These are phyloP conservation scores for Brasenia schreberi DNA, from an alignment of 164 flowering plant genomes.

Conservation along the genomic window DNA sequence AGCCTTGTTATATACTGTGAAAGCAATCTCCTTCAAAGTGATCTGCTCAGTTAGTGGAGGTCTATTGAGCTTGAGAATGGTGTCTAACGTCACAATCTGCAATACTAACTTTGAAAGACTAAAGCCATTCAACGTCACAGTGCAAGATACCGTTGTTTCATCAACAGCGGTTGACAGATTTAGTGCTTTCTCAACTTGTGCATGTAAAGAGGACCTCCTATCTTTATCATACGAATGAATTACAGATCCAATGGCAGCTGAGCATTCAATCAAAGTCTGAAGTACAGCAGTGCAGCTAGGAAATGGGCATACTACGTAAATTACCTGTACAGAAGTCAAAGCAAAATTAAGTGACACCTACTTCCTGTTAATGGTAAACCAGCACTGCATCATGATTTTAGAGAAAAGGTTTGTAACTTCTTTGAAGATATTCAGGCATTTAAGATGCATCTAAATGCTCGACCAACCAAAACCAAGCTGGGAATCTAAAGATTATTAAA, in stretches of 20 bases:
- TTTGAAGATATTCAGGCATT: background rate
- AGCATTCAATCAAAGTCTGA: slow-evolving; percentile 70
- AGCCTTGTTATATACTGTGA: slow-evolving; percentile 93
- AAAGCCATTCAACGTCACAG: slow-evolving; percentile 67
- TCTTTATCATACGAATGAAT: slow-evolving; percentile 55
- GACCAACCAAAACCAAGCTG: background rate
- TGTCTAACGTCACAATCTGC: slow-evolving; percentile 85
- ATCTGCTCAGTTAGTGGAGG: slow-evolving; percentile 67
- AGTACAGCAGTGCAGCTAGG: slow-evolving; percentile 78
- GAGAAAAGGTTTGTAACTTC: too few species aligned
- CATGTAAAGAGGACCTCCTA: slow-evolving; percentile 47
- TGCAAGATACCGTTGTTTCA: slow-evolving; percentile 65
- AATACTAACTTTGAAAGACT: slow-evolving; percentile 72
- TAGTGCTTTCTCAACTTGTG: slow-evolving; percentile 71
- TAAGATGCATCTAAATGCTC: too few species aligned
- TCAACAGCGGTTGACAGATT: slow-evolving; percentile 61
- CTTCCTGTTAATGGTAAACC: too few species aligned
- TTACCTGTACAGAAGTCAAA: slow-evolving; percentile 37
- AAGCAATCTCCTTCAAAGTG: slow-evolving; percentile 85
- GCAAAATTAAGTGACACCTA: background rate
- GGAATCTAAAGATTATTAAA: too few species aligned
- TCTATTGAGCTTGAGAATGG: slow-evolving; percentile 66
- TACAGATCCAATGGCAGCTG: slow-evolving; percentile 63
- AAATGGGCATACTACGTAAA: slow-evolving; percentile 96
- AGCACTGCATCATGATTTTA: too few species aligned